These are phyloP conservation scores for Paecilomyces sp. DNA, from an alignment of 2,329 filamentous ascomycete genomes.

Conservation along the genomic window DNA sequence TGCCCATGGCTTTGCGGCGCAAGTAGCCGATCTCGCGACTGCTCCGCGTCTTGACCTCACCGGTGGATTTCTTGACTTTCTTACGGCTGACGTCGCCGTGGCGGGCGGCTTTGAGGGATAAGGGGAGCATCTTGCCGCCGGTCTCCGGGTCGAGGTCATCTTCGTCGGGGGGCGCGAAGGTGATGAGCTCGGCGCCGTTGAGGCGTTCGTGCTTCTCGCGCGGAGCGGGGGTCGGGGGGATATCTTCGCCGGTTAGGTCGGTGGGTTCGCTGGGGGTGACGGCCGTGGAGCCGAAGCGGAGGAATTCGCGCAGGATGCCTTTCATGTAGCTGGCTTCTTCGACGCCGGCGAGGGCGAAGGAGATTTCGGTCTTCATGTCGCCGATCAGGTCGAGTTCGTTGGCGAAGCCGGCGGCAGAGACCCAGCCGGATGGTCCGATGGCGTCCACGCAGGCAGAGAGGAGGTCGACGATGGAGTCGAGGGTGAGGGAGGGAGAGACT, in stretches of 20 bases:
- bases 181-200: slow-evolving; percentile 31
- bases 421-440: slow-evolving; percentile 42
- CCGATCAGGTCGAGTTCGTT: slow-evolving; percentile 38
- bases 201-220: slow-evolving; percentile 29
- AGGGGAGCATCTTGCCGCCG: slow-evolving; percentile 51
- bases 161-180: slow-evolving; percentile 19
- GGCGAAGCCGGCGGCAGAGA: slow-evolving; percentile 28
- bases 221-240: slow-evolving; percentile 5
- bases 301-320: slow-evolving; percentile 40
- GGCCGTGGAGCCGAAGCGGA: slow-evolving; percentile 32
- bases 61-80: slow-evolving; percentile 54
- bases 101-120: slow-evolving; percentile 60
- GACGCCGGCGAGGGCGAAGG: slow-evolving; percentile 39
- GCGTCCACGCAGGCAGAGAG: slow-evolving; percentile 41
- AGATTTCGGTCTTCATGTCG: slow-evolving; percentile 43
- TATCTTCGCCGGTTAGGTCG: slow-evolving; percentile 7
- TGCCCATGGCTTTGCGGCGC: slow-evolving; percentile 69
- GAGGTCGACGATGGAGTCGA: slow-evolving; percentile 32
- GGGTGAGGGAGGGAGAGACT: slow-evolving; percentile 28
- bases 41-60: slow-evolving; percentile 63
- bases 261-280: slow-evolving; percentile 1
- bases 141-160: slow-evolving; percentile 24
- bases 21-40: slow-evolving; percentile 68
- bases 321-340: slow-evolving; percentile 42
- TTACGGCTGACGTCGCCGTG: slow-evolving; percentile 38